Evolutionary conservation across 805 yeast species (phyloP).

Genomic region (Torulaspora microellipsoides): DNA sequence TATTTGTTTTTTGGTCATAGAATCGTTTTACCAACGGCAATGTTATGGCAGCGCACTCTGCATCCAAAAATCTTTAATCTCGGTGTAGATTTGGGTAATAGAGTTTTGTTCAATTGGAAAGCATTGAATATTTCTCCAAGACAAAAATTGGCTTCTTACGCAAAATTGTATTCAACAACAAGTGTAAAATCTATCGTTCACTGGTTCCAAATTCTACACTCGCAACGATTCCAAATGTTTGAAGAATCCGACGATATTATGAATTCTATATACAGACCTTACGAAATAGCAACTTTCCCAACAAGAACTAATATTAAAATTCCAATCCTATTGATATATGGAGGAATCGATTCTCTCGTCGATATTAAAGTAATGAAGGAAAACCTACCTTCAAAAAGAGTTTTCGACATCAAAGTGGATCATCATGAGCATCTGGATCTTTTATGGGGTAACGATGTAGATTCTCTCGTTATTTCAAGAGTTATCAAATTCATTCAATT

Average conservation of each 20-base stretch:
- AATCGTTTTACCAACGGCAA: slow-evolving; percentile 70
- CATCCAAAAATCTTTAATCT: slow-evolving; percentile 30
- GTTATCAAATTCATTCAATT: slow-evolving; percentile 37
- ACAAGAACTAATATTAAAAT: slow-evolving; percentile 58
- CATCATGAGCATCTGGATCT: slow-evolving; percentile 88
- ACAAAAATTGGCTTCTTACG: slow-evolving; percentile 76
- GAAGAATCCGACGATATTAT: slow-evolving; percentile 52
- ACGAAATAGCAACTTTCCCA: slow-evolving; percentile 43
- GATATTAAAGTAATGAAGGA: slow-evolving; percentile 70
- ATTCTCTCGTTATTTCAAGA: slow-evolving; percentile 40
- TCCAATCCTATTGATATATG: slow-evolving; percentile 78
- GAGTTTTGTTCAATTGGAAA: slow-evolving; percentile 73
- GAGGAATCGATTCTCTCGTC: slow-evolving; percentile 76
- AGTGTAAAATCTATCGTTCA: slow-evolving; percentile 92
- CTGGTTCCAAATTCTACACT: slow-evolving; percentile 87
- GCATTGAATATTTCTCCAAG: slow-evolving; percentile 61
- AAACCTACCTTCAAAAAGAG: slow-evolving; percentile 54
- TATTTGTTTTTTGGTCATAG: slow-evolving; percentile 68
- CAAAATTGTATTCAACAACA: slow-evolving; percentile 87
- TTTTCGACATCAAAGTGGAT: slow-evolving; percentile 52
- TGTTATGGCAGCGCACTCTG: slow-evolving; percentile 61
- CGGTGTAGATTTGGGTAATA: slow-evolving; percentile 68
- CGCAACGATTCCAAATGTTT: slow-evolving; percentile 81
- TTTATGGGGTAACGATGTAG: slow-evolving; percentile 77
- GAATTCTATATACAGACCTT: slow-evolving; percentile 35